A percentile compares a stretch with the other conserved stretches of the same genome.
Evolutionary conservation across 228 moss, liverwort and hornwort species (phyloP).

Genomic region (Sphagnum magellanicum): DNA sequence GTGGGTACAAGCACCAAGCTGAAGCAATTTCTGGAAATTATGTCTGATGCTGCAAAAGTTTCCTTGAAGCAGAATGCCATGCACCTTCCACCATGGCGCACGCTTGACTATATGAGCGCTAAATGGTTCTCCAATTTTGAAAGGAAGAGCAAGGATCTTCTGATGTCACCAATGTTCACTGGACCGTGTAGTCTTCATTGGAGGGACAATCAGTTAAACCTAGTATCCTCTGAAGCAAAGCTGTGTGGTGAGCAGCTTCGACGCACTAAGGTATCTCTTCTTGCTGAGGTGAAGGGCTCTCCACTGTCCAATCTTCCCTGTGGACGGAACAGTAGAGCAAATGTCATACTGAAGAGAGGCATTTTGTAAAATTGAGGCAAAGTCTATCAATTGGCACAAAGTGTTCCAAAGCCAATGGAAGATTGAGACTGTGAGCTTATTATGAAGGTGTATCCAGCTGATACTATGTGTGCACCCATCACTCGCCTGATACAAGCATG

Average conservation of each 20-base stretch:
- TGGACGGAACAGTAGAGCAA: constrained; percentile 19
- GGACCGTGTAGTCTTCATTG: constrained; percentile 43
- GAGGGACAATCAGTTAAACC: constrained; percentile 17
- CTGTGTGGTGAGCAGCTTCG: constrained; percentile 50
- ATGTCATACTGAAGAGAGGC: constrained; percentile 25
- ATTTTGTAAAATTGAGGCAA: constrained; percentile 12
- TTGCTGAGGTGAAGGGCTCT: constrained; percentile 40
- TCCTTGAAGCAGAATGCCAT: constrained; percentile 62
- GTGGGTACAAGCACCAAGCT: constrained; percentile 54
- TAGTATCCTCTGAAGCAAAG: constrained; percentile 19
- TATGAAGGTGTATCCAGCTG: constrained; percentile 21
- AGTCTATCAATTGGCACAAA: too few species aligned
- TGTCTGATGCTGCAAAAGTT: constrained; percentile 62
- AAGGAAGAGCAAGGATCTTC: constrained; percentile 22
- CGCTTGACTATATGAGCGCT: constrained; percentile 60
- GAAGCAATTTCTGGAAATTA: constrained; percentile 53
- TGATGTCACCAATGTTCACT: constrained; percentile 11
- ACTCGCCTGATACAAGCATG: constrained; percentile 46
- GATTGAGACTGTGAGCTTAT: constrained; percentile 1
- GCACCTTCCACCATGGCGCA: constrained; percentile 84
- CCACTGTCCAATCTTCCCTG: constrained; percentile 17
- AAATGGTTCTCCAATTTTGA: constrained; percentile 61
- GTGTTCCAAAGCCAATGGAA: background rate
- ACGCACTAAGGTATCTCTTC: constrained; percentile 56
- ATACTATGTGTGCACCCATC: constrained; percentile 46